Base-by-base conservation (phyloP, 495 filamentous ascomycete species). In the Aspergillus nanangensis region DNA sequence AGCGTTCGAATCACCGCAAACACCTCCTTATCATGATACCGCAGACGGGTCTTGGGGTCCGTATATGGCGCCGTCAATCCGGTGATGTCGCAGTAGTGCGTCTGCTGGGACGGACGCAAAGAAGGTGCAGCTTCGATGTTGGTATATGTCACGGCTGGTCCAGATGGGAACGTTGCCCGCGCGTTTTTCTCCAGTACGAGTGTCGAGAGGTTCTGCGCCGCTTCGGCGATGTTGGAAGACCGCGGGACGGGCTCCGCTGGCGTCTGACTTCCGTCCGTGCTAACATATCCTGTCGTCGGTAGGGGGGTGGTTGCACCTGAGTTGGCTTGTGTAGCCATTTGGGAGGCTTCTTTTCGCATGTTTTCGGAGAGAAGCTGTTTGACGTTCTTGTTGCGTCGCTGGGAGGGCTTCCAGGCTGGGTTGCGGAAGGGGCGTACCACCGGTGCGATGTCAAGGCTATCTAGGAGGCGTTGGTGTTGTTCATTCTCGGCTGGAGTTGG, bases 381-480 rank as follows among this genome's bases (percentile, higher is more conserved):
- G 66, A 97, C 83, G 59, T 94, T 96, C 72, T 96, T 96, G 75
- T 96, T 97, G 63, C 93, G 89, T 11, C 93, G 89, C 64, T 90
- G 86, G 45, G 91, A 86, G 14, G 94, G 87, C 50, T 84, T 88
- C 92, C 92, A 98, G 59, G 82, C 65, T 0, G 84, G 71, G 58
- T 89, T 95, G 52, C 93, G 90, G 75, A 94, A 97, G 44, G 81
- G 86, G 62, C 90, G 89, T 19, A 77, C 83, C 57, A 88, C 76
- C 14, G 79, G 73, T 48, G 90, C 82, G 53, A 96, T 86, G 66
- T 98, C 93, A 47, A 97, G 86, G 50, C 83, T 65, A 61, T 96
- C 88, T 39, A 98, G 82, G 31, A 96, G 71, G 36, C 60, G 62
- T 54, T 77, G 76, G 50, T 80, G 77, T 17, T 65, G 58, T 47